Percentiles rank a stretch among this genome's conserved stretches.
Evolutionary conservation across 495 filamentous ascomycete species (phyloP).

Genomic region (Barbatosphaeria neglecta): DNA sequence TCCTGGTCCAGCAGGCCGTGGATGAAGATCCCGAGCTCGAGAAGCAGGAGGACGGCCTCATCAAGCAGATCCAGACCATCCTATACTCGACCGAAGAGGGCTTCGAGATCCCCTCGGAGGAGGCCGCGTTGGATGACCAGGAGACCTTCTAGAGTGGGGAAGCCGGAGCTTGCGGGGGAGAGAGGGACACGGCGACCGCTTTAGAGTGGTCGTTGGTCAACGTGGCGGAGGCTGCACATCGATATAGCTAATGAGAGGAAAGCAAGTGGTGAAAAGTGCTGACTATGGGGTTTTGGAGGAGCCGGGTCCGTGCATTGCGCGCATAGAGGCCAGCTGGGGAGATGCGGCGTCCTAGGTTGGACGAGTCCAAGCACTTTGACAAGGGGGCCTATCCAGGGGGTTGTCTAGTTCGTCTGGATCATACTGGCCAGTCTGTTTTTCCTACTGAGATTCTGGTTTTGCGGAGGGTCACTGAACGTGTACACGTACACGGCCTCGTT

Average conservation of each 20-base stretch:
- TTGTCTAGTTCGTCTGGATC: neutral
- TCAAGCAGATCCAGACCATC: conserved; percentile 91
- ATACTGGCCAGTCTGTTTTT: neutral
- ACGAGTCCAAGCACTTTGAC: no score
- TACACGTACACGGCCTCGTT: neutral
- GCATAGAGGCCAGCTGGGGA: no score
- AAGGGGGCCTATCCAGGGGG: neutral
- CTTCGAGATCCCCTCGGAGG: conserved; percentile 71
- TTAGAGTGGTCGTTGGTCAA: neutral
- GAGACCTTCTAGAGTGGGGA: conserved; percentile 54
- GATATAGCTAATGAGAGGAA: no score
- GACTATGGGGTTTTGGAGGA: no score
- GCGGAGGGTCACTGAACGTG: neutral
- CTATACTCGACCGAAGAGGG: conserved; percentile 94
- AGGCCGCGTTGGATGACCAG: conserved; percentile 52
- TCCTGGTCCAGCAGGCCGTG: conserved; percentile 81
- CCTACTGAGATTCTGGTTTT: neutral
- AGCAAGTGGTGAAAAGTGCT: no score
- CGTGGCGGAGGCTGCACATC: no score
- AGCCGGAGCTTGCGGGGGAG: conserved; percentile 5
- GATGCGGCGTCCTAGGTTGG: neutral
- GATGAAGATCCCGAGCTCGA: conserved; percentile 84
- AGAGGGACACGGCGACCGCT: conserved; percentile 1
- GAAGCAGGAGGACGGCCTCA: conserved; percentile 78
- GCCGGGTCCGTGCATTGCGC: no score